Base-by-base conservation (phyloP, 1,284 basidiomycete genomes). In the Coniferiporia sulphurascens region DNA sequence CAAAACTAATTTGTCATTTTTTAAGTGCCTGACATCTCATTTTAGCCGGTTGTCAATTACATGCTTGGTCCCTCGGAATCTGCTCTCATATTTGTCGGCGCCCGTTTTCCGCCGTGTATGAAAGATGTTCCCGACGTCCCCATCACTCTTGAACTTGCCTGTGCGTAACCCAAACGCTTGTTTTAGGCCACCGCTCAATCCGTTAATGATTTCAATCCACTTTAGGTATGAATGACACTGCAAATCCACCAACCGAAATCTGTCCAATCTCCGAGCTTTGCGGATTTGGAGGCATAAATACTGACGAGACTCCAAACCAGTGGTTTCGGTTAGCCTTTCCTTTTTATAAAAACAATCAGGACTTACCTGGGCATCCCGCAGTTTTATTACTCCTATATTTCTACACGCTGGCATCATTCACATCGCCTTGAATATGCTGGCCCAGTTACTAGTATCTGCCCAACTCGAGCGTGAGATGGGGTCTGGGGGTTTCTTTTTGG, bases 331-430 rank as follows among this genome's bases (percentile, higher is more conserved):
- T 71, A 56, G 76, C 65, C 63, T 69, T 9, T 70, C 49, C 27
- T n/a, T 52, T 48, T 41, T 52, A 21, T 41, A 32, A 2, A 46
- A 38, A 34, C 36, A 27, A 27, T 44, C n/a, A 19, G 35, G 27
- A 41, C 34, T 46, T 22, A 51, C 32, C 10, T 41, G 15, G 6
- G 32, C 58, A 19, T 41, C 65, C 51, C 65, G 62, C 65, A 91
- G 91, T 64, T 93, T 95, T 68, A 86, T 94, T 64, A 85, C 86
- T 1, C 83, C 92, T 1, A 88, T 95, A 63, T 98, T 98, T 71
- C 71, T 98, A 3, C 95, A 98, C 67, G 95, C 93, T 19, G 95
- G 95, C 10, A 79, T 98, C 62, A 80, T 98, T 15, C 95, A 97
- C 70, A 80, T 96, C 55, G 65, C 89, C 1, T 71, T 98, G 63